A percentile compares a stretch with the other conserved stretches of the same genome.
Conservation (phyloP, 768 basidiomycete genomes). For the Rhodosporidiobolus odoratus region DNA sequence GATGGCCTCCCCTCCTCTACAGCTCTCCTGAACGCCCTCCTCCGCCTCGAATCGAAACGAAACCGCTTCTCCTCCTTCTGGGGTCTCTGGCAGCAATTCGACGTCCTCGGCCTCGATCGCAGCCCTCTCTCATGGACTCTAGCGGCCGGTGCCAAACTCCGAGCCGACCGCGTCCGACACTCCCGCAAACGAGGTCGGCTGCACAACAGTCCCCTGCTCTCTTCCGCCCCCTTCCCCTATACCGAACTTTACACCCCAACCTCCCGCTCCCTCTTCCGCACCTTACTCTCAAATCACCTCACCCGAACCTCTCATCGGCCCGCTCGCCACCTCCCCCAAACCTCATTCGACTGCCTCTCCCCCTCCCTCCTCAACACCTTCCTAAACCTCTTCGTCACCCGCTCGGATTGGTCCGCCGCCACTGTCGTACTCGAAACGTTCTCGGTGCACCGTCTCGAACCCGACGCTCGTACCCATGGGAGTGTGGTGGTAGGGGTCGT, state of each 20-base stretch:
- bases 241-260: neutral
- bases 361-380: slow-evolving; percentile 11
- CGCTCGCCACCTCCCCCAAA: neutral
- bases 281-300: slow-evolving; percentile 3
- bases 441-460: slow-evolving; percentile 19
- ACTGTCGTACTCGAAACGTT: slow-evolving; percentile 30
- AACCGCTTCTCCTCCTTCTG: slow-evolving; percentile 28
- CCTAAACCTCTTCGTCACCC: slow-evolving; percentile 14
- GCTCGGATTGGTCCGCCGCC: slow-evolving; percentile 7
- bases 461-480: slow-evolving; percentile 19
- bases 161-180: neutral
- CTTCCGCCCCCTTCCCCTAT: slow-evolving; percentile 6
- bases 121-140: neutral
- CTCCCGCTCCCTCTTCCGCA: slow-evolving; percentile 13
- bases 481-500: slow-evolving; percentile 26
- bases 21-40: slow-evolving; percentile 15
- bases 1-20: slow-evolving; percentile 8
- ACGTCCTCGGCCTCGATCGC: neutral
- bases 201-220: slow-evolving; percentile 13
- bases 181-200: neutral
- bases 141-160: slow-evolving; percentile 10
- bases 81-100: slow-evolving; percentile 27
- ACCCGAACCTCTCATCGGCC: slow-evolving; percentile 6
- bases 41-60: slow-evolving; percentile 22
- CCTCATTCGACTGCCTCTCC: neutral